These are phyloP conservation scores for Saksenaea vasiformis DNA, from an alignment of 371 early-diverging fungal genomes.

Conservation along the genomic window DNA sequence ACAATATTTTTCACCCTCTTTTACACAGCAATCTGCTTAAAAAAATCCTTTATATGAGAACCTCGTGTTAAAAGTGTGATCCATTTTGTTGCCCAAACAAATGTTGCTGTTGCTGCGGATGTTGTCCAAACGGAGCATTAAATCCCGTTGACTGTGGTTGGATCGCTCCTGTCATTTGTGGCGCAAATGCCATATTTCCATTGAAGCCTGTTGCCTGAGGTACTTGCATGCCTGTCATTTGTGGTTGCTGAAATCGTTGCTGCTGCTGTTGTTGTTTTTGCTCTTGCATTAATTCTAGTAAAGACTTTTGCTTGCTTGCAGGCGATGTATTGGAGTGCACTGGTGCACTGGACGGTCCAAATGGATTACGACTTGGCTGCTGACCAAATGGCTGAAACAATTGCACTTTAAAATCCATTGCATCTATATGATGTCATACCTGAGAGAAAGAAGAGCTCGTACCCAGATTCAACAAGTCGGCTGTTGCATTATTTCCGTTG, in stretches of 20 bases:
- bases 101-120: background rate
- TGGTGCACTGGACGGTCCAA: conserved; percentile 28
- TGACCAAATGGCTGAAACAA: conserved; percentile 25
- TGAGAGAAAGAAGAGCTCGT: background rate
- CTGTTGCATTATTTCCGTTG: conserved; percentile 1
- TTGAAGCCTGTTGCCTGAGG: conserved; percentile 6
- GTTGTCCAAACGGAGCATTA: background rate
- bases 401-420: background rate
- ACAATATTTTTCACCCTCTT: too few relatives aligned
- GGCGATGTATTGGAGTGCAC: conserved; percentile 12
- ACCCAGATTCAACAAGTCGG: conserved; percentile 10
- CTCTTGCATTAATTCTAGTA: conserved; percentile 40
- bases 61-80: background rate
- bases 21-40: background rate
- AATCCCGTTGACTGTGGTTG: background rate
- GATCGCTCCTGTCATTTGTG: background rate
- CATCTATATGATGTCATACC: background rate
- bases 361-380: conserved; percentile 41
- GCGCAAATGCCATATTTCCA: background rate
- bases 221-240: conserved; percentile 7
- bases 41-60: background rate
- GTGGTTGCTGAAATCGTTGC: conserved; percentile 23
- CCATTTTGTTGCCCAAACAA: background rate
- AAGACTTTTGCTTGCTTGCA: conserved; percentile 19
- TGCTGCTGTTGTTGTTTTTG: conserved; percentile 34